Percentiles rank a stretch among this genome's conserved stretches.
Evolutionary conservation across 768 basidiomycete genomes (phyloP).

Genomic region (Cystofilobasidium bisporidii): DNA sequence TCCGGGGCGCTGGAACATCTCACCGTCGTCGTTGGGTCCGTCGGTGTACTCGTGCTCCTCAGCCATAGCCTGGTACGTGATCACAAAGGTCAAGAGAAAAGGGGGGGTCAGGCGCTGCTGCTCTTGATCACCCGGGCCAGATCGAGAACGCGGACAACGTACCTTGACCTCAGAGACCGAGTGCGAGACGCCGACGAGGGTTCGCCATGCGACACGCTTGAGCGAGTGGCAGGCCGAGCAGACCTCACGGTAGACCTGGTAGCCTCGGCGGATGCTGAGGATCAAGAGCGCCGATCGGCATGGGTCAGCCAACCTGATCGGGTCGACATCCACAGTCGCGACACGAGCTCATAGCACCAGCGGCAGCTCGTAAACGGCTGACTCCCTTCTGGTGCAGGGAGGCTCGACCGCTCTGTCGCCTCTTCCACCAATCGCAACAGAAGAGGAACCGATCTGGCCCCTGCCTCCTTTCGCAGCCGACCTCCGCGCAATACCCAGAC

Average conservation of each 20-base stretch:
- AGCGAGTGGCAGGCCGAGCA: conserved; percentile 98
- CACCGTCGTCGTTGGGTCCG: conserved; percentile 85
- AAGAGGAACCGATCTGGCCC: no score
- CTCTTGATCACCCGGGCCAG: no score
- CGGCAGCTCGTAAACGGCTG: no score
- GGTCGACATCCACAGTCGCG: no score
- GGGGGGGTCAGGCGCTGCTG: not conserved
- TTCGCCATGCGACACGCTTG: conserved; percentile 99
- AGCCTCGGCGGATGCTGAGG: conserved; percentile 80
- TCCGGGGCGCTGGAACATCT: conserved; percentile 98
- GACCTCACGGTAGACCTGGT: conserved; percentile 96
- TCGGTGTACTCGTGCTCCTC: conserved; percentile 96
- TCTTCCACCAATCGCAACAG: no score
- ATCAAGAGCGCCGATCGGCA: not conserved
- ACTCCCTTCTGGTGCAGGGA: no score
- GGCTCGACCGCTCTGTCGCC: no score
- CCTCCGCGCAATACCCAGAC: no score
- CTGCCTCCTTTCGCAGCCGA: no score
- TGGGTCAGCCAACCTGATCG: no score
- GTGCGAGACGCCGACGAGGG: conserved; percentile 95
- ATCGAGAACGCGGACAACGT: not conserved
- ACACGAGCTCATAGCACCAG: no score
- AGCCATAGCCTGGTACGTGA: conserved; percentile 52
- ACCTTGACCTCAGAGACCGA: conserved; percentile 73
- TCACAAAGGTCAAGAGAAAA: not conserved